Base-by-base conservation (phyloP, 345 rosid genomes). In the Gossypium bickii region DNA sequence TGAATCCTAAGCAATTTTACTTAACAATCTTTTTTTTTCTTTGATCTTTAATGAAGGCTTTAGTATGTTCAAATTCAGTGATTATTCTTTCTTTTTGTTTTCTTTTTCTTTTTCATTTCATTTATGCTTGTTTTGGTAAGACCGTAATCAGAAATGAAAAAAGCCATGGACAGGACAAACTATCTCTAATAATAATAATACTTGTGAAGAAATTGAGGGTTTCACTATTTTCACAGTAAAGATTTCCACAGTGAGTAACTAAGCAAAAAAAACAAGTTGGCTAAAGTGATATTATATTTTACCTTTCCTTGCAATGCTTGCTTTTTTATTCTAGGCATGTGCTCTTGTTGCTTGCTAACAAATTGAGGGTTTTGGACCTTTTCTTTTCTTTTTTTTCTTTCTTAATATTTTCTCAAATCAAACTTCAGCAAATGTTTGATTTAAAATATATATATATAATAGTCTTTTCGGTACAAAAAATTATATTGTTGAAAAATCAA, bases 181-280 rank as follows among this genome's bases (percentile, higher is more conserved):
- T 71, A 52, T 53, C 27, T 4, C 2, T 53, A 20, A 9, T 44
- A 45, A 11, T 45, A 47, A 11, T 29, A 29, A 29, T 29, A 29
- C 8, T 55, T 22, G 34, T 12, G 29, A 65, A 25, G 17, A 53
- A 17, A 17, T 48, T 64, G 25, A 64, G 68, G 49, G 2, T 56
- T 71, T 56, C 8, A 52, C 16, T 18, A 25, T 70, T 52, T 41
- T 43, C 67, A 38, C 48, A 16, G 12, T 8, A 34, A 34, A 62
- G 18, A 79, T 85, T 52, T 77, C 77, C 77, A 12, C 47, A 48
- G 68, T 29, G 52, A 73, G 68, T 34, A 8, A 20, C 60, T 56
- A 45, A 71, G 70, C 38, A 34, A 62, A 80, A 80, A 80, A 71
- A 60, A 24, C 75, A 78, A 76, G 78, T 59, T 70, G 45, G 80